Conservation (phyloP, 805 yeast species). For the Wickerhamomyces chaumierensis region DNA sequence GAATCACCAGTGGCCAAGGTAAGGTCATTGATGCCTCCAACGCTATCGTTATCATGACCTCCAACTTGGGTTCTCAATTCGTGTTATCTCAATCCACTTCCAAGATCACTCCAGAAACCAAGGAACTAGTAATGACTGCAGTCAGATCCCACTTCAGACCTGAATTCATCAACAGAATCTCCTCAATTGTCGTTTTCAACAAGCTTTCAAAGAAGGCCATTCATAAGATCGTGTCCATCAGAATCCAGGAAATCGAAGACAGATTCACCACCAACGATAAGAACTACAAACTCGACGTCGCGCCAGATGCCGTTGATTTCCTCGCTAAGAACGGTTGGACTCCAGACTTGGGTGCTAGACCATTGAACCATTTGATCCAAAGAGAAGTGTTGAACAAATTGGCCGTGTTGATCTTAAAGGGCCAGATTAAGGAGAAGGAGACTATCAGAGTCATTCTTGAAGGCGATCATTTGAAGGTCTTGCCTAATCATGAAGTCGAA, state of each 20-base stretch:
- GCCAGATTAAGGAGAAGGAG: conserved; percentile 84
- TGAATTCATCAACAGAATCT: conserved; percentile 91
- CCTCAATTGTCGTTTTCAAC: conserved; percentile 88
- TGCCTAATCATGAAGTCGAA: conserved; percentile 72
- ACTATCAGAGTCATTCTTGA: conserved; percentile 51
- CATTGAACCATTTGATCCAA: conserved; percentile 87
- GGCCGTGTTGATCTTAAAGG: conserved; percentile 81
- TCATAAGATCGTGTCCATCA: conserved; percentile 78
- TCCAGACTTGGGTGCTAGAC: conserved; percentile 92
- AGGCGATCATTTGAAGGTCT: conserved; percentile 58
- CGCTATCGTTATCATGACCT: conserved; percentile 89
- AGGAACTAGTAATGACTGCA: conserved; percentile 69
- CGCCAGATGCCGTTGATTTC: conserved; percentile 68
- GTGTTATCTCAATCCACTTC: conserved; percentile 58
- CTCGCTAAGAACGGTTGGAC: conserved; percentile 83
- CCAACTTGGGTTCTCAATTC: conserved; percentile 91
- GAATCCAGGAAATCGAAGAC: conserved; percentile 74
- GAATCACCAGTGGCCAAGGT: conserved; percentile 90
- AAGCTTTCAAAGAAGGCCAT: conserved; percentile 86
- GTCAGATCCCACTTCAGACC: conserved; percentile 92
- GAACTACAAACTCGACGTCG: conserved; percentile 59
- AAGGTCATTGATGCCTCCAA: conserved; percentile 89
- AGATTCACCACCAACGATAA: conserved; percentile 82
- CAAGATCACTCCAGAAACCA: conserved; percentile 56
- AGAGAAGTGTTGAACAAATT: conserved; percentile 74